Base-by-base conservation (phyloP, 805 yeast species). In the Ogataea kodamae region DNA sequence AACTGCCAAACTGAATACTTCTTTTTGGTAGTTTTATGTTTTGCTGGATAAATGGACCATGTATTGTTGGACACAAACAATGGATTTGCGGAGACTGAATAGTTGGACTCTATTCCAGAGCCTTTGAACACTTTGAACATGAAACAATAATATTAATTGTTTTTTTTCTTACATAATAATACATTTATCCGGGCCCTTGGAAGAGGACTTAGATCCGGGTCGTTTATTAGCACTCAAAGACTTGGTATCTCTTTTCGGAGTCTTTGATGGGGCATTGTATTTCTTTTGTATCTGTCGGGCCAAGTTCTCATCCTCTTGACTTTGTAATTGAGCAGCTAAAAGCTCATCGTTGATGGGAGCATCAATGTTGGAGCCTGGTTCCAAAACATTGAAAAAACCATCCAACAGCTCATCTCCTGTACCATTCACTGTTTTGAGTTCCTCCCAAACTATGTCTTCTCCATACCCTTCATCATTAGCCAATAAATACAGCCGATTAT, bases 1-100 rank as follows among this genome's bases (percentile, higher is more conserved):
- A 88, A 84, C 18, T 83, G 78, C 61, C 92, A 88, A 8, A 90
- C 94, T 3, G 95, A 83, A 2, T 78, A 95, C 38, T 67, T 59
- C 28, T 74, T 68, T 22, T 79, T 78, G 2, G 76, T 63, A 16
- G 72, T 63, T 45, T 76, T 74, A 37, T 79, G 81, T 43, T 81
- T 82, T n/a, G 90, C 97, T 2, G 90, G 87, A 51, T 75, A 84
- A 0, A 89, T 76, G 5, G 78, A 59, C 97, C 97, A 89, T 12
- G 89, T 82, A 14, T 84, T 94, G 6, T 81, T 70, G 11, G 68
- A 66, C 2, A 54, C 51, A 58, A 88, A 87, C 9, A 81, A 62
- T 0, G 94, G 81, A 31, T 81, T 75, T 4, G 76, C 68, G 37
- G 88, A 79, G 18, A 83, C 75, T 10, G 79, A 69, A 55, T 87